Evolutionary conservation across 345 rosid species (phyloP), one percentile per base, ranked within the genome.

Genomic region (Mangifera indica): DNA sequence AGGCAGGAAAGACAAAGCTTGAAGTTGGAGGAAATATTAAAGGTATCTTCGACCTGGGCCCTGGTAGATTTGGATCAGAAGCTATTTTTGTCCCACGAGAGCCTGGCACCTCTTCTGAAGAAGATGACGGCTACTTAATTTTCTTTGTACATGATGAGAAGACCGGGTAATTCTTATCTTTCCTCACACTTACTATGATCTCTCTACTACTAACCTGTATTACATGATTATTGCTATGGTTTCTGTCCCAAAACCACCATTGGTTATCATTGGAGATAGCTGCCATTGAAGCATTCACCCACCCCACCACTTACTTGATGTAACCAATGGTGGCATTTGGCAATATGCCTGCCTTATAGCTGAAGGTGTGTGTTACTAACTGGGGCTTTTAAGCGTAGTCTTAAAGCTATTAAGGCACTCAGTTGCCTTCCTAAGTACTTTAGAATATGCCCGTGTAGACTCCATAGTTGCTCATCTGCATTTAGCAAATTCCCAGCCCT

Each of bases 41-140:
- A 80, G 99, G 99, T 40, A 72, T 95, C 73, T 92, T 87, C 78
- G 92, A 90, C 70, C 86, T 92, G 42, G 97, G 98, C 54, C 84
- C 87, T 32, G 90, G 92, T 73, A 86, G 89, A 82, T 95, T 82
- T 79, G 96, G 99, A 82, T 92, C 99, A 73, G 99, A 95, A 81
- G 99, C 99, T 62, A 46, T 95, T 65, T 92, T 81, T 83, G 98
- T 95, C 74, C 98, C 99, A 29, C 78, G 83, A 61, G 85, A 84
- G 52, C 81, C 91, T 10, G 91, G 89, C 18, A 77, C 80, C 66
- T 71, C 83, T 49, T 85, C 87, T 11, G 96, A 92, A 83, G 99
- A 95, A 84, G 99, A 95, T 74, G 93, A 86, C 67, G 99, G 98
- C 71, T 95, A 88, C 85, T 75, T 95, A 84, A 90, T 92, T 80